Base-by-base conservation (phyloP, 1,139 yeast genomes). In the Yamadazyma kanchanaburiensis region DNA sequence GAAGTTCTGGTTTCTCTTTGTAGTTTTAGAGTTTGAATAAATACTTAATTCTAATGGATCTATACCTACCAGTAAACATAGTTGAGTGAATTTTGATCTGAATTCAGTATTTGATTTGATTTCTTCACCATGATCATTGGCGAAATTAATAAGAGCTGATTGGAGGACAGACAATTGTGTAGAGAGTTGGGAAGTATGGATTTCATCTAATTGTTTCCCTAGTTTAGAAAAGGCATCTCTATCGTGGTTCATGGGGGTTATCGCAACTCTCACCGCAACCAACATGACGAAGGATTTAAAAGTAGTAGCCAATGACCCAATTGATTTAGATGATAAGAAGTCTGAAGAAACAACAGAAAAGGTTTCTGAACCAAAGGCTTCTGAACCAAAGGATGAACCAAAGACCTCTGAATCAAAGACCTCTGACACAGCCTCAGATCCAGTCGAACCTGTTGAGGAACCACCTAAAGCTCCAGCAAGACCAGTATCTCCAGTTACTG, bases 41-140 rank as follows among this genome's bases (percentile, higher is more conserved):
- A 45, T 28, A 69, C 60, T 22, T 21, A 75, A 58, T 22, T 80
- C 80, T 24, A 86, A 54, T 1, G 95, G 91, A 49, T 87, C 95
- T n/a, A 86, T 77, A 1, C 95, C 95, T 12, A 85, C 79, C 47
- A 82, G 77, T 14, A 70, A 65, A 45, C 95, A 84, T 69, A 87
- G 79, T 37, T 75, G 74, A 26, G 85, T 76, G 55, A 87, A 86
- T 49, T 82, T 80, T 16, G 70, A 61, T 25, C 91, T 59, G 49
- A 85, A 79, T 36, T 78, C 78, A 2, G 79, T 69, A 48, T 83
- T 80, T 33, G 63, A 66, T 32, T 73, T 60, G 32, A 87, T 80
- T 44, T 83, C 88, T 10, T 67, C 62, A 16, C 74, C 71, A 45
- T 80, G 78, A 11, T 73, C 77, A 30, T 60, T 61, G n/a, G 89